phyloP scores from a whole-genome alignment of 768 basidiomycete species.

The Boletus huronensis region DNA sequence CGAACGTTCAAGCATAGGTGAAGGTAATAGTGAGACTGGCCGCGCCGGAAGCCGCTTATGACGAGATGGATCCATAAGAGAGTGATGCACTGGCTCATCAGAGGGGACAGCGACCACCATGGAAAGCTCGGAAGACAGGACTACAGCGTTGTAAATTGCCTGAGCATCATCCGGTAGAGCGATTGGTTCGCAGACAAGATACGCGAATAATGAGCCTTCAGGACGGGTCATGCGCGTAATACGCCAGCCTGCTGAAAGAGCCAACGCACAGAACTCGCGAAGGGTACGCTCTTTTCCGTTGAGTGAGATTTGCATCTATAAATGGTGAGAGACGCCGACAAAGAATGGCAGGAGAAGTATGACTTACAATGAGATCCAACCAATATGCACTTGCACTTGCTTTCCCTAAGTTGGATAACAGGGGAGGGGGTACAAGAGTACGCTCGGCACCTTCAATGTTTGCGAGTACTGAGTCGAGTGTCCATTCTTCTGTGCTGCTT shows the following conservation, averaged over 20 bases:
- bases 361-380: slow-evolving; percentile 62
- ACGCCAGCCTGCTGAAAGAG: slow-evolving; percentile 59
- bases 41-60: slow-evolving; percentile 5
- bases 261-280: slow-evolving; percentile 54
- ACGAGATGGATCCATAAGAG: slow-evolving; percentile 1
- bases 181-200: slow-evolving; percentile 65
- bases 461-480: slow-evolving; percentile 30
- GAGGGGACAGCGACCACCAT: slow-evolving; percentile 9
- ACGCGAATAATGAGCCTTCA: slow-evolving; percentile 64
- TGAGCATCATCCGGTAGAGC: slow-evolving; percentile 42
- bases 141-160: slow-evolving; percentile 20
- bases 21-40: slow-evolving; percentile 14
- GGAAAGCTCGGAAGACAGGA: slow-evolving; percentile 17
- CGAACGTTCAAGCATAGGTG: slow-evolving; percentile 39
- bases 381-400: slow-evolving; percentile 65
- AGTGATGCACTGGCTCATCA: background rate
- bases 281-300: slow-evolving; percentile 70
- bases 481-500: slow-evolving; percentile 23
- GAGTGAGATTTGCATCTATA: slow-evolving; percentile 66
- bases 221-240: slow-evolving; percentile 52
- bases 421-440: slow-evolving; percentile 52
- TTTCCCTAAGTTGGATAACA: slow-evolving; percentile 73
- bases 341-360: background rate
- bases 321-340: background rate
- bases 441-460: slow-evolving; percentile 51